A percentile compares a stretch with the other conserved stretches of the same genome.
Evolutionary conservation across 1,284 basidiomycete genomes (phyloP).

Genomic region (Cryptococcus depauperatus): DNA sequence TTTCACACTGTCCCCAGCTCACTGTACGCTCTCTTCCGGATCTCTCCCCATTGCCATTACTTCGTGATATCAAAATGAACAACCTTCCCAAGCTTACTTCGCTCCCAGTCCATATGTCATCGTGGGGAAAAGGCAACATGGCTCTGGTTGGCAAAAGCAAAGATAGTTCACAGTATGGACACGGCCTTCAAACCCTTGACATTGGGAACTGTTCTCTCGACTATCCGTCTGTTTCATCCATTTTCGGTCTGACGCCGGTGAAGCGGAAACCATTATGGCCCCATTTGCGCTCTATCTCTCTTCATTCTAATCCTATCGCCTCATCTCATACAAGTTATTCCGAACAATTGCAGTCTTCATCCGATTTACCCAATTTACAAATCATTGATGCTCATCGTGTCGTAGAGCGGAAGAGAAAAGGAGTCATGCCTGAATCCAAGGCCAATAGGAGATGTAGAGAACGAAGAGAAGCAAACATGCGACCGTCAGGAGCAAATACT

Average conservation of each 20-base stretch:
- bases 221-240: conserved; percentile 14
- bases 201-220: conserved; percentile 38
- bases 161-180: conserved; percentile 16
- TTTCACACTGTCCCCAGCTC: conserved; percentile 38
- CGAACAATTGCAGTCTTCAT: conserved; percentile 25
- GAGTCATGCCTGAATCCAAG: conserved; percentile 26
- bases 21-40: conserved; percentile 28
- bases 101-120: conserved; percentile 26
- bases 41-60: conserved; percentile 33
- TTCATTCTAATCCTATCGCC: conserved; percentile 36
- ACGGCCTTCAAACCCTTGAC: conserved; percentile 39
- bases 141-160: conserved; percentile 13
- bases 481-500: conserved; percentile 33
- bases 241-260: conserved; percentile 17
- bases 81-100: conserved; percentile 32
- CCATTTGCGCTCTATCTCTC: conserved; percentile 33
- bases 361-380: conserved; percentile 33
- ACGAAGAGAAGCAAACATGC: conserved; percentile 26
- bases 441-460: conserved; percentile 20
- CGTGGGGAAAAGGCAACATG: conserved; percentile 38
- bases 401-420: conserved; percentile 34
- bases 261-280: conserved; percentile 11
- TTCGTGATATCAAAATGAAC: conserved; percentile 41
- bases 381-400: conserved; percentile 42
- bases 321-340: conserved; percentile 29